These are phyloP conservation scores for Xylaria curta DNA, from an alignment of 495 filamentous ascomycete genomes.

Conservation along the genomic window DNA sequence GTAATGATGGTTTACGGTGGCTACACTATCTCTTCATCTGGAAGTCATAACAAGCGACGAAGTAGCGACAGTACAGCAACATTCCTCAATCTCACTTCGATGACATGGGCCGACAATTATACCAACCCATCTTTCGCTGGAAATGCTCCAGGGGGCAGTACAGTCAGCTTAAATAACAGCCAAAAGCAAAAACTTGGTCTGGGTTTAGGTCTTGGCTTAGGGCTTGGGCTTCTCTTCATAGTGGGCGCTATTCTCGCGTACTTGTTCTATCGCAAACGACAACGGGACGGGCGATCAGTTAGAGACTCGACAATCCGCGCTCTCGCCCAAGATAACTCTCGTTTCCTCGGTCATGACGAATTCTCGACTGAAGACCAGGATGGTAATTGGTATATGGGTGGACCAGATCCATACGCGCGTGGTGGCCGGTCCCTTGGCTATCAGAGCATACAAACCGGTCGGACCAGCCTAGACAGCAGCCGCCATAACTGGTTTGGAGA, in stretches of 20 bases:
- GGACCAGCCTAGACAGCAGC: slow-evolving; percentile 26
- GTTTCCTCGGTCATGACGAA: slow-evolving; percentile 41
- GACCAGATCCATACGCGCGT: slow-evolving; percentile 47
- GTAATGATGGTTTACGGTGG: slow-evolving; percentile 92
- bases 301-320: slow-evolving; percentile 48
- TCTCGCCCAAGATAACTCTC: slow-evolving; percentile 47
- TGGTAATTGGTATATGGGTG: slow-evolving; percentile 50
- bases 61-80: slow-evolving; percentile 52
- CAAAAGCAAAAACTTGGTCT: slow-evolving; percentile 44
- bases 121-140: slow-evolving; percentile 56
- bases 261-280: slow-evolving; percentile 65
- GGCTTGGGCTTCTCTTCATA: slow-evolving; percentile 66
- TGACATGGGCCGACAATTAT: slow-evolving; percentile 73
- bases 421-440: slow-evolving; percentile 52
- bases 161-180: slow-evolving; percentile 30
- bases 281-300: slow-evolving; percentile 36
- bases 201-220: slow-evolving; percentile 77
- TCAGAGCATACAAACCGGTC: slow-evolving; percentile 47
- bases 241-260: slow-evolving; percentile 57
- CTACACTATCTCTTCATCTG: slow-evolving; percentile 66
- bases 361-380: slow-evolving; percentile 65
- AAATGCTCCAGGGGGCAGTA: slow-evolving; percentile 7
- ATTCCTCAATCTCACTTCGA: slow-evolving; percentile 82
- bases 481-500: slow-evolving; percentile 37
- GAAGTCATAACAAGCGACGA: slow-evolving; percentile 44